Base-by-base conservation (phyloP, 2,329 filamentous ascomycete genomes). In the Hypocrella siamensis region DNA sequence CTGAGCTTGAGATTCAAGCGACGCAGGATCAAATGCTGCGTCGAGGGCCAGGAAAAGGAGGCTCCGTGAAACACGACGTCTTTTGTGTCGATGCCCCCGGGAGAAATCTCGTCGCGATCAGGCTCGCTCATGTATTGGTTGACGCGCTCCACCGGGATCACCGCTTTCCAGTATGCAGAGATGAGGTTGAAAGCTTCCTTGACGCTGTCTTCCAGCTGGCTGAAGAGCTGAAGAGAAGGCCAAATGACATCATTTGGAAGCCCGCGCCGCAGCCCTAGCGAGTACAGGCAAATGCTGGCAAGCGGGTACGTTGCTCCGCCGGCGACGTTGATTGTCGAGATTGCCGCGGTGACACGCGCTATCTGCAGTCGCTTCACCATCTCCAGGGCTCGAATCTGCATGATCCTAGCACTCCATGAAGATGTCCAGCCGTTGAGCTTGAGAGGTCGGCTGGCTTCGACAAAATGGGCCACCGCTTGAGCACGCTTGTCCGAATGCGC, bases 91-190 rank as follows among this genome's bases (percentile, higher is more conserved):
- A 35, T 35, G 3, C 61, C 53, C 7, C 48, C 48, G 4, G 54
- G 44, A 4, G 59, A 56, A 3, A 52, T 50, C 18, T 67, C 62
- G 19, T 71, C 67, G 42, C 84, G 83, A 45, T 93, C 74, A 0
- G 82, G 82, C 51, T 93, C 85, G 1, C 63, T 59, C 82, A 93
- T 92, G 55, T 92, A 93, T 16, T 70, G 67, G 44, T 93, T 80
- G 15, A 93, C 83, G 40, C 85, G 76, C 7, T 70, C 72, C 39
- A 93, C 72, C 0, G 85, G 79, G 14, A 93, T 77, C n/a, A 70
- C 75, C 0, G 84, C 81, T 44, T 93, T 92, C 40, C 92, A 66
- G 4, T 88, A 56, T 0, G 78, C 70, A 0, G 79, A 84, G 27
- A 92, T 74, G 8, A 93, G 58, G 19, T 70, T 63, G 3, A 86